Conservation (phyloP, 345 rosid species). For the Tarenaya hassleriana region DNA sequence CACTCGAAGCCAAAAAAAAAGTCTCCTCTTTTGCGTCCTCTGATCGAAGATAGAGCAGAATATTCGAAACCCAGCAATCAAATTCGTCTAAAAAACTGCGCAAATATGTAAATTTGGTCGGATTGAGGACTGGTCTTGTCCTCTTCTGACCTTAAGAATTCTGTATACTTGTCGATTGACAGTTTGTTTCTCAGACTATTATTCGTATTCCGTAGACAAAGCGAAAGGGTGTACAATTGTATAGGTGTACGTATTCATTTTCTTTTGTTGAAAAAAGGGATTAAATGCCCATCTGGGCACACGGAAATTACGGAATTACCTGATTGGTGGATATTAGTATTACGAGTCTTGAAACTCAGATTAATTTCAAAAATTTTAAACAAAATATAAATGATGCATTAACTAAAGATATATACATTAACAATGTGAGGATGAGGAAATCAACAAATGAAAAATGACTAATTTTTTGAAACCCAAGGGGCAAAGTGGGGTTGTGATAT, state of each 20-base stretch:
- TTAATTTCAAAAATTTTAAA: too few relatives aligned
- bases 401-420: too few relatives aligned
- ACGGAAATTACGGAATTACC: conserved; percentile 5
- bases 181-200: conserved; percentile 9
- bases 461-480: too few relatives aligned
- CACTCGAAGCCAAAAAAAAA: too few relatives aligned
- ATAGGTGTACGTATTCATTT: conserved; percentile 16
- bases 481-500: too few relatives aligned
- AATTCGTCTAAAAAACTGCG: not conserved
- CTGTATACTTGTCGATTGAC: conserved; percentile 21
- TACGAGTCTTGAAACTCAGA: too few relatives aligned
- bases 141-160: not conserved
- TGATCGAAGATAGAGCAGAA: conserved; percentile 20
- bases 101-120: not conserved
- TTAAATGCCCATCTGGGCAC: conserved; percentile 1
- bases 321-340: too few relatives aligned
- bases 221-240: too few relatives aligned
- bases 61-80: conserved; percentile 23
- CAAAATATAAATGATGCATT: too few relatives aligned
- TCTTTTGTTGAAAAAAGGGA: not conserved
- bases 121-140: conserved; percentile 13
- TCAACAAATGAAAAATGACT: too few relatives aligned
- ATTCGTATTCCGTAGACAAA: too few relatives aligned
- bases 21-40: conserved; percentile 19
- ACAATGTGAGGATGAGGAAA: too few relatives aligned